Base-by-base conservation (phyloP, 129 eudicot genomes). In the Saussurea involucrata region DNA sequence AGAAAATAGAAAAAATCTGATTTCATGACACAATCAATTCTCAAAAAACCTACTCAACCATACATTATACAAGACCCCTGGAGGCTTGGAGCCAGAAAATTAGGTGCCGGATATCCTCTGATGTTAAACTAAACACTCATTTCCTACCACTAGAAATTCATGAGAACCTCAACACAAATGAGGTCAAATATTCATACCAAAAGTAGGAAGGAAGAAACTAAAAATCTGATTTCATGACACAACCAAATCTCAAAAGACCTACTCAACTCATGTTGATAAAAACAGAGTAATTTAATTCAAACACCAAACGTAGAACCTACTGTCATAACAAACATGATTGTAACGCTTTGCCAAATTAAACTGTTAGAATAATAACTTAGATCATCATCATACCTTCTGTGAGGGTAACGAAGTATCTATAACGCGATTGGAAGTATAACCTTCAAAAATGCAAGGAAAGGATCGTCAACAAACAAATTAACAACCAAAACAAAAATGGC, bases 401-500 rank as follows among this genome's bases (percentile, higher is more conserved):
- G 68, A 78, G 3, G 33, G 20, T 71, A 71, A 40, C 71, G 36
- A 63, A 60, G 40, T 8, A 7, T n/a, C 44, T 18, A 69, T 9
- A 40, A 31, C 42, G 46, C 21, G 27, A 40, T 21, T 42, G 22
- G 40, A 77, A 68, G 25, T 32, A 77, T 3, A 63, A 31, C 73
- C 87, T 83, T 78, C 57, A 81, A 31, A 65, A 36, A 55, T 8
- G 4, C 8, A 63, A 31, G 20, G 36, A 68, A 44, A 31, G 4
- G 31, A 31, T 49, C 66, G 66, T 64, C 28, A 72, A 77, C 70
- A 49, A 73, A 69, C 68, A 21, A 69, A 27, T 20, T 24, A 77
- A 72, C 34, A 70, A 69, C 10, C 61, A 11, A 42, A 71, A 66
- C 28, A 12, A 20, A 68, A 68, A 63, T 40, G 79, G 22, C 44